A percentile compares a stretch with the other conserved stretches of the same genome.
Conservation (phyloP, 176 grass and related monocot genomes). For the Echinochloa phyllopogon region DNA sequence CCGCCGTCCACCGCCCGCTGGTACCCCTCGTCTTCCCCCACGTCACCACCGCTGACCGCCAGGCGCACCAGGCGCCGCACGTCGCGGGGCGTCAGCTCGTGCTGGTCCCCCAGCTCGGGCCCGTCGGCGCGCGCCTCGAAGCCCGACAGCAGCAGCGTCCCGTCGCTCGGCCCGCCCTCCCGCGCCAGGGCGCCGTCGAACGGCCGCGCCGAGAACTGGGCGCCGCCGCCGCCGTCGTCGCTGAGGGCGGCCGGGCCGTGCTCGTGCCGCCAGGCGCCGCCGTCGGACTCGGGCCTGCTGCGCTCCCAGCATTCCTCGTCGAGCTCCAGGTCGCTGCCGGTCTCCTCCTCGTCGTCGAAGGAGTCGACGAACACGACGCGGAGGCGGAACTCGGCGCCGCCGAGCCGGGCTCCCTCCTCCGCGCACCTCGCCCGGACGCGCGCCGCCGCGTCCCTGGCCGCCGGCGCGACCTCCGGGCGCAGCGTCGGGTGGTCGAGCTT, state of each 20-base stretch:
- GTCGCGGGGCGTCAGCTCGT: slow-evolving; percentile 30
- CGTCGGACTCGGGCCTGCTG: not conserved
- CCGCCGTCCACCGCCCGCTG: not conserved
- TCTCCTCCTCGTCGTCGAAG: not conserved
- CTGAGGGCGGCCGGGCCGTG: not conserved
- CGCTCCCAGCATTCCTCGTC: not conserved
- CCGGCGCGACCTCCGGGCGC: slow-evolving; percentile 7
- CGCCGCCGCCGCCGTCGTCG: not conserved
- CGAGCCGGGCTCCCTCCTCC: not conserved
- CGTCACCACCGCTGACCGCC: not conserved
- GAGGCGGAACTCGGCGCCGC: slow-evolving; percentile 28
- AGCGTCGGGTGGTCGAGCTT: slow-evolving; percentile 15
- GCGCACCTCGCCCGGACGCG: slow-evolving; percentile 13
- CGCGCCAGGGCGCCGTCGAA: not conserved
- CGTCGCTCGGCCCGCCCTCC: slow-evolving; percentile 7
- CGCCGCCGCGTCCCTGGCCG: not conserved
- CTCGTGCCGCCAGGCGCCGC: not conserved
- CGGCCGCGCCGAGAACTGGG: slow-evolving; percentile 8
- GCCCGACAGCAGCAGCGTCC: not conserved
- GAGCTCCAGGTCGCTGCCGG: slow-evolving; percentile 42
- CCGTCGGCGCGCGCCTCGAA: slow-evolving; percentile 32
- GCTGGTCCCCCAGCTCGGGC: slow-evolving; percentile 13
- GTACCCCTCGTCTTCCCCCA: slow-evolving; percentile 43
- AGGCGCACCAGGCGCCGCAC: not conserved
- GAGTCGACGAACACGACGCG: slow-evolving; percentile 14